Evolutionary conservation across 202 grass and related monocot genomes (phyloP).

Genomic region (Panicum virgatum): DNA sequence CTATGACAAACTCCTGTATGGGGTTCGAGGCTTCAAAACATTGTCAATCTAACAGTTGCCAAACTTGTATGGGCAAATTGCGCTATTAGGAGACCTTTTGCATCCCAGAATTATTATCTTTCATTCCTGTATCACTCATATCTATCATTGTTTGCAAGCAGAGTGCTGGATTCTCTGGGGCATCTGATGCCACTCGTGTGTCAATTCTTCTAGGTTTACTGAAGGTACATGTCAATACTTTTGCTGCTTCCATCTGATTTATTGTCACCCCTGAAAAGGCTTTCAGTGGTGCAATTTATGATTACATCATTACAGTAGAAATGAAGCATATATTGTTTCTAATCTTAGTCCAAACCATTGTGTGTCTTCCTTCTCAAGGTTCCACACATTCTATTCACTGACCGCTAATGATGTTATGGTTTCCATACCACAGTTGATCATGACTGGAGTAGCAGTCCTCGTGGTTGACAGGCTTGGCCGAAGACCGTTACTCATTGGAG

Average conservation of each 20-base stretch:
- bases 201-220: slow-evolving; percentile 95
- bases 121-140: slow-evolving; percentile 20
- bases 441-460: slow-evolving; percentile 88
- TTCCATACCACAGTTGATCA: slow-evolving; percentile 72
- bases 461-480: slow-evolving; percentile 87
- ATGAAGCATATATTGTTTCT: neutral
- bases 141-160: slow-evolving; percentile 35
- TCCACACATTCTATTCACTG: neutral
- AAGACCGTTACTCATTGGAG: slow-evolving; percentile 92
- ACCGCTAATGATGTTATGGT: slow-evolving; percentile 33
- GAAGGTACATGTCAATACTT: slow-evolving; percentile 60
- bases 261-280: neutral
- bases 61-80: neutral
- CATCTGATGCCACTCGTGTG: slow-evolving; percentile 93
- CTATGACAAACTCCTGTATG: neutral
- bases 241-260: neutral
- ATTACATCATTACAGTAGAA: neutral
- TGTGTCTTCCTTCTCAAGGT: slow-evolving; percentile 8
- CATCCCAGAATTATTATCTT: neutral
- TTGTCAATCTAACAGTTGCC: slow-evolving; percentile 1
- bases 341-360: neutral
- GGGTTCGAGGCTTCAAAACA: neutral
- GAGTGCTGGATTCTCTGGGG: slow-evolving; percentile 96
- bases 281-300: slow-evolving; percentile 6
- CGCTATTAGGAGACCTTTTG: neutral